Base-by-base conservation (phyloP, 345 rosid species). In the Citropsis articulata region DNA sequence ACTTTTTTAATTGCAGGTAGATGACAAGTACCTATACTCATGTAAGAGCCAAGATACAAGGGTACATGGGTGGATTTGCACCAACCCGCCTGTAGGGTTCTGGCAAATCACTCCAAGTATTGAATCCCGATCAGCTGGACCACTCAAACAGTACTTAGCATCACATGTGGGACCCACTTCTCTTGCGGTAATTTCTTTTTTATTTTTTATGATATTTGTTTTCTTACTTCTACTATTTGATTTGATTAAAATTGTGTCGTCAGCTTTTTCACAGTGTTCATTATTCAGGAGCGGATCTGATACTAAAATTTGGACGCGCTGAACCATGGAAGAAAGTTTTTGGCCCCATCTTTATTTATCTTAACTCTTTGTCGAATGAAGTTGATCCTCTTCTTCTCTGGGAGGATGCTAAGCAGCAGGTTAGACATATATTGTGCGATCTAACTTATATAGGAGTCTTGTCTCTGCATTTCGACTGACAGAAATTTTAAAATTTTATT, bases 41-140 rank as follows among this genome's bases (percentile, higher is more conserved):
- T 80, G 87, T 76, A 94, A 91, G 67, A 89, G 90, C 83, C 86
- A 78, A 84, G 91, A 88, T 80, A 82, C 87, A 36, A 75, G 77
- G 27, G 94, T 92, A 66, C 99, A 96, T 75, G 99, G 99, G 8
- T 96, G 97, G 99, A 92, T 96, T 72, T 85, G 91, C 85, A 81
- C 75, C 12, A 84, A 89, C 16, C 93, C 95, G 0, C 82, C 91
- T 0, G 89, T 93, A 13, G 99, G 97, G 0, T 91, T 94, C 83
- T 96, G 97, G 98, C 99, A 92, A 76, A 96, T 96, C 77, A 90
- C 97, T n/a, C 99, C 99, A 4, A 96, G 98, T 79, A 86, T 86
- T 66, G 98, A 96, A 88, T 96, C 89, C 73, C 87, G 99, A 40
- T 83, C 96, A 0, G 97, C 95, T 19, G 99, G 99, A 12, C 97